Evolutionary conservation across 2,329 filamentous ascomycete species (phyloP), one percentile per base, ranked within the genome.

Genomic region (Diaporthe citri): DNA sequence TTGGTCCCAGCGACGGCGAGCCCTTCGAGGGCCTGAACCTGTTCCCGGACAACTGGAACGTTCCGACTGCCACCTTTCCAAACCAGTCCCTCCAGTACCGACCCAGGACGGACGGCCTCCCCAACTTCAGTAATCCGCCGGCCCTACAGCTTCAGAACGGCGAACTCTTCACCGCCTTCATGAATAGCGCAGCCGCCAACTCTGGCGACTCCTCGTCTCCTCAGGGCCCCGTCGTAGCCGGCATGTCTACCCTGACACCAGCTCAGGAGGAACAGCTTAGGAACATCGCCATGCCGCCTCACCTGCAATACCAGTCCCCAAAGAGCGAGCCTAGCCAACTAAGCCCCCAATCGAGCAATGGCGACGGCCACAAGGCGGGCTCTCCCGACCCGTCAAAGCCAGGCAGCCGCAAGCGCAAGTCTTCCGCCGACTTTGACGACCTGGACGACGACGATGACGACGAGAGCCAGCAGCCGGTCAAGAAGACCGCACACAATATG

Each of bases 401-500:
- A 17, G 83, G 81, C 74, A 87, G 83, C 76, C 88, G 92, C 78
- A 95, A 95, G 84, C 90, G 93, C 78, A 95, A 95, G 84, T 90
- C 91, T 0, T 92, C 92, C 0, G 88, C 88, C 67, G 90, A 91
- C n/a, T 80, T 84, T 20, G 87, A 89, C 7, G 88, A 91, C 31
- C 87, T 90, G 4, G 89, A 91, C n/a, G 90, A 91, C 66, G 90
- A 93, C 17, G 87, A 91, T 60, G 85, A 88, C 41, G 83, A 90
- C 69, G 89, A 88, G 78, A 90, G 87, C 79, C 92, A 88, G 43
- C 86, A 88, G 31, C 87, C 86, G 39, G 80, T 87, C 75, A 98
- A 98, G 88, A 98, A 98, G 88, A 97, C 96, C 43, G 95, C 96
- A 2, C 96, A 98, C 85, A 98, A 98, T 84, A 97, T 98, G 89